A percentile compares a stretch with the other conserved stretches of the same genome.
These are phyloP conservation scores for Coniochaeta prunicola DNA, from an alignment of 2,329 filamentous ascomycete species.

Conservation along the genomic window DNA sequence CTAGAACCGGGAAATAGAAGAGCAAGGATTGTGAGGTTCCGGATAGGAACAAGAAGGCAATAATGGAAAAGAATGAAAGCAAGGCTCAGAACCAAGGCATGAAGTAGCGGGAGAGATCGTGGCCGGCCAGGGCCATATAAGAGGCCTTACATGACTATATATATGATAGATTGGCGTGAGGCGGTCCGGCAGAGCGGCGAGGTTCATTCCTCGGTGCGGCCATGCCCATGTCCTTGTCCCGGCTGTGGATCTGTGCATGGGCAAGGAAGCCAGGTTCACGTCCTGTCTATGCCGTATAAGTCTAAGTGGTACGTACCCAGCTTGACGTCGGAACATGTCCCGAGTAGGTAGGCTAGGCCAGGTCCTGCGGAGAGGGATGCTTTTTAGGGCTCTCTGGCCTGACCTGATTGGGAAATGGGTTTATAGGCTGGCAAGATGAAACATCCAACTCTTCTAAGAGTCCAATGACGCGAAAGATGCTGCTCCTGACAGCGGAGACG, in stretches of 20 bases:
- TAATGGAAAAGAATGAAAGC: background rate
- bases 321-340: conserved; percentile 2
- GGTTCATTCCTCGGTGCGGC: background rate
- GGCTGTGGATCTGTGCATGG: background rate
- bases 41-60: background rate
- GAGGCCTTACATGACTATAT: background rate
- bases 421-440: conserved; percentile 10
- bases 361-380: conserved; percentile 1
- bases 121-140: background rate
- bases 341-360: background rate
- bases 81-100: background rate
- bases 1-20: background rate
- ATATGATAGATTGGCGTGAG: background rate
- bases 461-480: conserved; percentile 4
- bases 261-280: background rate
- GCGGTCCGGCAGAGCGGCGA: background rate
- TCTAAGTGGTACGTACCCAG: background rate
- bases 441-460: conserved; percentile 4
- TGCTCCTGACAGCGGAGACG: conserved; percentile 4
- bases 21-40: background rate
- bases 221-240: conserved; percentile 4
- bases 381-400: conserved; percentile 10
- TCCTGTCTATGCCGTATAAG: background rate
- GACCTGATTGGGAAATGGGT: conserved; percentile 13
- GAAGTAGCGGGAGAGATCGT: background rate